Percentiles rank a stretch among this genome's conserved stretches.
Conservation (phyloP, 106 monocot species). For the Narthecium ossifragum region DNA sequence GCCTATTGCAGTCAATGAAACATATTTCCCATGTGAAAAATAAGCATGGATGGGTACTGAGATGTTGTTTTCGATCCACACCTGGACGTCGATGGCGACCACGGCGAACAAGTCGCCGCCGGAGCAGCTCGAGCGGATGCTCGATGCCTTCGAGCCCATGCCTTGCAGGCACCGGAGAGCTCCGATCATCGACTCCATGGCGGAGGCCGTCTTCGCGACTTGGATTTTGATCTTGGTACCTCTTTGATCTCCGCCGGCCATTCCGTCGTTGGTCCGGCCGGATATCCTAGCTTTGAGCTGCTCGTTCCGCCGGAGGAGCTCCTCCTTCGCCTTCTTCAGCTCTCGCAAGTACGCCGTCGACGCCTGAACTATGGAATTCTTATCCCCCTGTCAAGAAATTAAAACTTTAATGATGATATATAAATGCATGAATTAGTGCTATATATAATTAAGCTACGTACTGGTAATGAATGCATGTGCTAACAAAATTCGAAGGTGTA, state of each 20-base stretch:
- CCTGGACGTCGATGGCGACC: slow-evolving; percentile 1
- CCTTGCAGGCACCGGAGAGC: slow-evolving; percentile 20
- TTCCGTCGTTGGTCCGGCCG: background rate
- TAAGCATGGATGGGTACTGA: too few relatives aligned
- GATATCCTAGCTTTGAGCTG: slow-evolving; percentile 24
- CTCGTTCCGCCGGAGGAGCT: slow-evolving; percentile 31
- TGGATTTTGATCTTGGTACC: background rate
- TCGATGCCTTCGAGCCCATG: slow-evolving; percentile 11
- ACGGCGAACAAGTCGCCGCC: background rate
- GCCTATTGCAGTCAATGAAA: too few relatives aligned
- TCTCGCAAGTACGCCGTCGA: slow-evolving; percentile 42
- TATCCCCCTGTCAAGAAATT: slow-evolving; percentile 38
- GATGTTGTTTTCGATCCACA: too few relatives aligned
- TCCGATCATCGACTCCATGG: slow-evolving; percentile 18
- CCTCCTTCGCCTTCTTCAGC: slow-evolving; percentile 34
- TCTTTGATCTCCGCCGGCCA: background rate
- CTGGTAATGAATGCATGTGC: too few relatives aligned
- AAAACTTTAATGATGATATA: background rate
- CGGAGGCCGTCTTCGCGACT: background rate
- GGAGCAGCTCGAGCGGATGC: slow-evolving; percentile 1
- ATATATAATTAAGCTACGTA: too few relatives aligned
- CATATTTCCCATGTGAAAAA: too few relatives aligned
- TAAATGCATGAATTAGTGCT: background rate
- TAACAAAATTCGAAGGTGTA: too few relatives aligned
- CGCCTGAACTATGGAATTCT: slow-evolving; percentile 66